A percentile compares a stretch with the other conserved stretches of the same genome.
Conservation (phyloP, 1,284 basidiomycete genomes). For the Marasmius fiardii region DNA sequence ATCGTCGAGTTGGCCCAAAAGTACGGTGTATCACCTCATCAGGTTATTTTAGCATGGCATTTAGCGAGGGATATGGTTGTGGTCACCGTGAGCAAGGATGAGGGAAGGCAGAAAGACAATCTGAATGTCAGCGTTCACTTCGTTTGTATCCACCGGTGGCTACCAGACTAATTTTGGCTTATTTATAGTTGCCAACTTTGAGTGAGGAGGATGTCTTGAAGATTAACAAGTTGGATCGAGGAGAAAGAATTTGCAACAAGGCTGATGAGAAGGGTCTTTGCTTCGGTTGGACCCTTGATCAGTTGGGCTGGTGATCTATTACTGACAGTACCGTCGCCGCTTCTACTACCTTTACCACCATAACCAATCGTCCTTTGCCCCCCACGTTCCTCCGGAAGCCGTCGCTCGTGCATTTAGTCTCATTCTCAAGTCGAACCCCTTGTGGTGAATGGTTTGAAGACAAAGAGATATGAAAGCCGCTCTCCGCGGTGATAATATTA, state of each 20-base stretch:
- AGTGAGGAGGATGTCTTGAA: constrained; percentile 28
- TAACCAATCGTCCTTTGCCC: too few relatives aligned
- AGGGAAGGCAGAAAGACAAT: constrained; percentile 40
- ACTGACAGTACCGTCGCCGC: too few relatives aligned
- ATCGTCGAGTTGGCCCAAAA: constrained; percentile 38
- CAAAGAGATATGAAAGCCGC: too few relatives aligned
- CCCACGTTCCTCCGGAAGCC: too few relatives aligned
- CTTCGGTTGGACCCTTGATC: constrained; percentile 30
- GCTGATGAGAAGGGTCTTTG: constrained; percentile 26
- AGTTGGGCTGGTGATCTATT: constrained; percentile 33
- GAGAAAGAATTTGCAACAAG: constrained; percentile 30
- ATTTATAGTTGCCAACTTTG: constrained; percentile 25
- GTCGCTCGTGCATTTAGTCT: too few relatives aligned
- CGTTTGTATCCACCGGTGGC: not conserved
- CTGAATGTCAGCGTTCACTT: constrained; percentile 25
- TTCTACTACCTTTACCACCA: too few relatives aligned
- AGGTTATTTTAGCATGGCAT: constrained; percentile 46
- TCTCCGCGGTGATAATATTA: too few relatives aligned
- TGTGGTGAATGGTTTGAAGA: too few relatives aligned
- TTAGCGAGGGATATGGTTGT: constrained; percentile 34
- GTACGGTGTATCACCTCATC: constrained; percentile 35
- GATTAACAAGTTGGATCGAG: constrained; percentile 30
- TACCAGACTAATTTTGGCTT: not conserved
- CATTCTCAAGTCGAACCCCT: too few relatives aligned
- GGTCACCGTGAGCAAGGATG: constrained; percentile 39